Base-by-base conservation (phyloP, 2,329 filamentous ascomycete genomes). In the Curvularia verruculosa region DNA sequence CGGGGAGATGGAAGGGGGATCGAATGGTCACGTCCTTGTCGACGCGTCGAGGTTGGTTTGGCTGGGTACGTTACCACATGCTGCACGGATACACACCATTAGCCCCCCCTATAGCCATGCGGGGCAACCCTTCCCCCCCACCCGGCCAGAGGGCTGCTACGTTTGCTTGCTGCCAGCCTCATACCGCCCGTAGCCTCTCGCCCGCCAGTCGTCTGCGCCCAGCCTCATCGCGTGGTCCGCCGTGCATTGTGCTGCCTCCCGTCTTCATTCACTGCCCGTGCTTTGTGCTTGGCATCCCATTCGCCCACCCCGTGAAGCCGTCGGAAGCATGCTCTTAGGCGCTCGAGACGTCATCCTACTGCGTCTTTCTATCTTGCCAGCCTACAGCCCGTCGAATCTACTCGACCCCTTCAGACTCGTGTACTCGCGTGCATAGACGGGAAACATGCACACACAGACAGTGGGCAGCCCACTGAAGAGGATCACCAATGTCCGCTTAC, bases 401-500 rank as follows among this genome's bases (percentile, higher is more conserved):
- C 28, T 19, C 29, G 24, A 37, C 13, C 31, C n/a, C 12, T 49
- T 34, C 52, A 15, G 41, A 29, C 9, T 21, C 28, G 15, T 41
- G 15, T 23, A 15, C 18, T 15, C n/a, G 29, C 31, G 39, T 54
- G 45, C 28, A 49, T 41, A 54, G 39, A 40, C n/a, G 37, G 45
- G 21, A 39, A 54, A 36, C 19, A 52, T 54, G 53, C 43, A 54
- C 46, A 48, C 54, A 37, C 36, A 54, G 23, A 24, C 28, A 45
- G 52, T 53, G 46, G 60, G 56, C n/a, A 55, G 52, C 12, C 45
- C 54, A 23, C 51, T 75, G 41, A 60, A 50, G 19, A 74, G 67
- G 55, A 75, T 78, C 52, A 52, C 62, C 8, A 66, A 68, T 41
- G 75, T 77, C 5, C 74, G 75, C 39, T 56, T 78, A 18, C 75